Conservation (phyloP, 352 stramenopile genomes). For the Pythium biforme region DNA sequence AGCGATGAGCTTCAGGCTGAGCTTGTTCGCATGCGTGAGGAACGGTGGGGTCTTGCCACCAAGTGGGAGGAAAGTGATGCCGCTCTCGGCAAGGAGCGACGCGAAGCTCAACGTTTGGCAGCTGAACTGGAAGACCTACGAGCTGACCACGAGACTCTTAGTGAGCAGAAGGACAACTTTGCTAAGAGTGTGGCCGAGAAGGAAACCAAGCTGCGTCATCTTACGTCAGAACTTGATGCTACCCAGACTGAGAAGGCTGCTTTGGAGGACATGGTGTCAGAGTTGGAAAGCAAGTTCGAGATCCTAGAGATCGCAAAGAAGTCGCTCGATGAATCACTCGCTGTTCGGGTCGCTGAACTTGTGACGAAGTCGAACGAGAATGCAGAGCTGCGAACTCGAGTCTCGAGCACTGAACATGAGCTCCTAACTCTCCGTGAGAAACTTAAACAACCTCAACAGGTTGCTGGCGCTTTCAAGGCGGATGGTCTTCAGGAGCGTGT, state of each 20-base stretch:
- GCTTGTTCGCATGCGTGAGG: conserved; percentile 27
- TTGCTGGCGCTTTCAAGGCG: not conserved
- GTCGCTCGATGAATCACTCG: conserved; percentile 15
- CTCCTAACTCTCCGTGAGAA: conserved; percentile 5
- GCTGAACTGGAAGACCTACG: conserved; percentile 13
- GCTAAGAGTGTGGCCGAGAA: conserved; percentile 28
- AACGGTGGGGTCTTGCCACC: conserved; percentile 23
- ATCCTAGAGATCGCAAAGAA: conserved; percentile 21
- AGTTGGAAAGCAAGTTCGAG: conserved; percentile 23
- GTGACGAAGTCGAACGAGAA: conserved; percentile 13
- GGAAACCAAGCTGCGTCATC: conserved; percentile 31
- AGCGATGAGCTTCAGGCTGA: conserved; percentile 30
- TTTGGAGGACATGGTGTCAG: conserved; percentile 20
- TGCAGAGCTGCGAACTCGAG: conserved; percentile 9
- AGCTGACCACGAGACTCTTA: conserved; percentile 16
- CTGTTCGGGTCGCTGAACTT: conserved; percentile 15
- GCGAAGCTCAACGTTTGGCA: conserved; percentile 23
- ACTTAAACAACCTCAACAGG: not conserved
- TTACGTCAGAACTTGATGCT: conserved; percentile 19
- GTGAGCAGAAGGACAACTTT: conserved; percentile 28
- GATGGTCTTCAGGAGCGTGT: conserved; percentile 4
- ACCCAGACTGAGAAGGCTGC: conserved; percentile 20
- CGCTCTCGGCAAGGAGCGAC: conserved; percentile 21
- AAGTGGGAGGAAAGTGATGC: conserved; percentile 27
- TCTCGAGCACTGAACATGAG: not conserved